Base-by-base conservation (phyloP, 495 filamentous ascomycete species). In the Jackrogersella minutella region DNA sequence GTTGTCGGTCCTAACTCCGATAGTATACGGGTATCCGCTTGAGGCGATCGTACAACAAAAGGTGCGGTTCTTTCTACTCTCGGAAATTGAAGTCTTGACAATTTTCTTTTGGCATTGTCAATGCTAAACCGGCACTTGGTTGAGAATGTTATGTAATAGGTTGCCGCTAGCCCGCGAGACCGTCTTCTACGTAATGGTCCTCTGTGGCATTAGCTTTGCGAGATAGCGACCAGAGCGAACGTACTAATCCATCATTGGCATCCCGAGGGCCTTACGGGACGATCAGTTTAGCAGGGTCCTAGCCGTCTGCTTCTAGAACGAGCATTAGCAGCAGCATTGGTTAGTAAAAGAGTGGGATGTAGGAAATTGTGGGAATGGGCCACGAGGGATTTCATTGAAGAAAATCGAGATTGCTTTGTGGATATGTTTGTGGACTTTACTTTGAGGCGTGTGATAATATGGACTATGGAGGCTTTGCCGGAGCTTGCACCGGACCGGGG, bases 131-230 rank as follows among this genome's bases (percentile, higher is more conserved):
- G 64, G 58, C 30, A 62, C 43, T 62, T 68, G 58, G 17, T 39
- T 44, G 58, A n/a, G 65, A 44, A 62, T 49, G 52, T 54, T 58
- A 46, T 58, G 50, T 58, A 68, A 62, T 68, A 57, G 36, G 64
- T 53, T 40, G 22, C 37, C 37, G 33, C 47, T 68, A 68, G 65
- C 31, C n/a, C 40, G 28, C 39, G 40, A 68, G 47, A 47, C 65
- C 53, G 59, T 63, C 47, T 40, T n/a, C 30, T 58, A 11, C 9
- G 46, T 37, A 34, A 19, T 22, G 37, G 44, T 31, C 24, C 33
- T 62, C 51, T 50, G 34, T 16, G 36, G 11, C 17, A 49, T 43
- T 64, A 28, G 13, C 53, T 57, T 3, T 10, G 28, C 46, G 10
- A 17, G 9, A 22, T 14, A 16, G 41, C 41, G 19, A 39, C 16